Evolutionary conservation across 441 rosid species (phyloP).

Genomic region (Kokia cookei): DNA sequence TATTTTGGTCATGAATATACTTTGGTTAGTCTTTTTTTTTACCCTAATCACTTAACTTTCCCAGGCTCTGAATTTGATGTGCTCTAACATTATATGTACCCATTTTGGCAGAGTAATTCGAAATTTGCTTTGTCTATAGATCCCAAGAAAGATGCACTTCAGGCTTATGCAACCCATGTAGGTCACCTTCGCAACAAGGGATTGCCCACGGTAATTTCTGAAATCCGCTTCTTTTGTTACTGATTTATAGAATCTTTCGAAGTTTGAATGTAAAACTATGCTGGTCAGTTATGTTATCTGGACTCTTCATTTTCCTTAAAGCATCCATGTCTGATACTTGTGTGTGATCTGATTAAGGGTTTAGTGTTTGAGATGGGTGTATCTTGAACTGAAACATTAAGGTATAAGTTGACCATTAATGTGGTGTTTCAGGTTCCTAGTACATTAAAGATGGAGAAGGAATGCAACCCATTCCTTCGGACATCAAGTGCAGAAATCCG

Average conservation of each 20-base stretch:
- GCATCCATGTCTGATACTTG: neutral
- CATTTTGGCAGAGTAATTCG: conserved; percentile 62
- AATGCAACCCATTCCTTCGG: conserved; percentile 92
- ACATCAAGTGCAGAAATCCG: conserved; percentile 66
- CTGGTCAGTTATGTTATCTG: neutral
- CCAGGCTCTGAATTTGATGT: neutral
- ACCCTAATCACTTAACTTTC: neutral
- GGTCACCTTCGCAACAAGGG: conserved; percentile 81
- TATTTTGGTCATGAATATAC: conserved; percentile 92
- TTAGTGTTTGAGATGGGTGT: neutral
- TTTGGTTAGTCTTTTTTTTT: conserved; percentile 44
- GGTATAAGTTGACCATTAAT: neutral
- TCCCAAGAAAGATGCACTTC: conserved; percentile 80
- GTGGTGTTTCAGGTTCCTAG: conserved; percentile 61
- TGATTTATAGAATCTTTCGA: neutral
- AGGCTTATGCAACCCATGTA: conserved; percentile 68
- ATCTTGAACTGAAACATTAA: neutral
- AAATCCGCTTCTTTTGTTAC: conserved; percentile 4
- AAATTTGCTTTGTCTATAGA: conserved; percentile 90
- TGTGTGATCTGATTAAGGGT: neutral
- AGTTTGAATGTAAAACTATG: neutral
- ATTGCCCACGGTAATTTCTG: conserved; percentile 60
- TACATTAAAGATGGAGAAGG: conserved; percentile 72
- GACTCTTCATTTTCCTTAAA: neutral
- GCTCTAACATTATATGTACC: conserved; percentile 7